A percentile compares a stretch with the other conserved stretches of the same genome.
Conservation (phyloP, 306 rosid species). For the Pachyrhizus erosus region DNA sequence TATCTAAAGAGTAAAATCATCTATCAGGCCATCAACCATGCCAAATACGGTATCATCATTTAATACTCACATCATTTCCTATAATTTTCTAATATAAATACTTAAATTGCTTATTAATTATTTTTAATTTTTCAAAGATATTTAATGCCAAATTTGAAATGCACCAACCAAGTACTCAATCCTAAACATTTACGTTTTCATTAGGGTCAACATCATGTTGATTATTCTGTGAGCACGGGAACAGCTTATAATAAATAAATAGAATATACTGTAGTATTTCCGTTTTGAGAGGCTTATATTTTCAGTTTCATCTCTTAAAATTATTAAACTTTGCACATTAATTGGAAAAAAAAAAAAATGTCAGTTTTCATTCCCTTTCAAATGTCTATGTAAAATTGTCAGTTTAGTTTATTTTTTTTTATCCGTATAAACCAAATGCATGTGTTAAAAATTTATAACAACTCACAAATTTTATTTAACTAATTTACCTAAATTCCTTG, state of each 20-base stretch:
- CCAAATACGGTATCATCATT: neutral
- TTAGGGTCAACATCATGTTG: neutral
- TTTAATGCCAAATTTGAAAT: neutral
- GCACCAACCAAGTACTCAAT: neutral
- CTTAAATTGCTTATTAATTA: neutral
- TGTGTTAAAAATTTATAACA: too few species aligned
- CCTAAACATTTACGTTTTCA: neutral
- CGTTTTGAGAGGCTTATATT: neutral
- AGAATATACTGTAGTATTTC: neutral
- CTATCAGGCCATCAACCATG: neutral
- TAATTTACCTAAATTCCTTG: too few species aligned
- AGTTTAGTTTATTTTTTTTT: too few species aligned
- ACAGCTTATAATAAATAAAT: neutral
- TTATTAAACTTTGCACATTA: neutral
- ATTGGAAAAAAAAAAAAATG: too few species aligned
- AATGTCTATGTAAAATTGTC: too few species aligned
- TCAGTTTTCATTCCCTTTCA: too few species aligned
- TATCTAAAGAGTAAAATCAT: too few species aligned
- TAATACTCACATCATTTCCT: neutral
- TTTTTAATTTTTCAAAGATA: neutral
- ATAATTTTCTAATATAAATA: too few species aligned
- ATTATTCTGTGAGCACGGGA: neutral
- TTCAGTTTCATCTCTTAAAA: neutral
- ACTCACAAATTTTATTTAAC: too few species aligned
- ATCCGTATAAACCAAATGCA: too few species aligned